Conservation (phyloP, 1,284 basidiomycete genomes). For the Leucoagaricus sp. region DNA sequence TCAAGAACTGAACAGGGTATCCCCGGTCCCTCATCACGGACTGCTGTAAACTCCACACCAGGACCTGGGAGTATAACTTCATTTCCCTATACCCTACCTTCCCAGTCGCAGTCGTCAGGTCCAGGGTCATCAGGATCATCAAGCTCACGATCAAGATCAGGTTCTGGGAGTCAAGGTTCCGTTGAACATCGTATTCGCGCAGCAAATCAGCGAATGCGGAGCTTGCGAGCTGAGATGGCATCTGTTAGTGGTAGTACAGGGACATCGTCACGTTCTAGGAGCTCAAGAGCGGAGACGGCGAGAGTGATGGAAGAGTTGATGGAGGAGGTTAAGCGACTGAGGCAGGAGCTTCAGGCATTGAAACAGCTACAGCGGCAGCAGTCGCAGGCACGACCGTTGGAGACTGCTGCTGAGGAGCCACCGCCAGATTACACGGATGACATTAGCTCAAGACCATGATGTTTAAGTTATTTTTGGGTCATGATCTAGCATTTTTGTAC, state of each 20-base stretch:
- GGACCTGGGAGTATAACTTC: neutral
- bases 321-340: slow-evolving; percentile 10
- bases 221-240: slow-evolving; percentile 6
- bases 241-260: neutral
- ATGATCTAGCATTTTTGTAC: too few relatives aligned
- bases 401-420: neutral
- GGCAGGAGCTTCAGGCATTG: slow-evolving; percentile 7
- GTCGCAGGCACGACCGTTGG: neutral
- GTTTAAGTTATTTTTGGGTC: too few relatives aligned
- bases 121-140: neutral
- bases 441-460: neutral
- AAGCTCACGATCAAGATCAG: neutral
- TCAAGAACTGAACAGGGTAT: neutral
- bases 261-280: neutral
- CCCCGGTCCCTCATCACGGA: neutral
- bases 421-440: neutral
- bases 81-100: neutral
- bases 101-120: neutral
- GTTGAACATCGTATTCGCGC: slow-evolving; percentile 6
- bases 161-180: neutral
- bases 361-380: neutral
- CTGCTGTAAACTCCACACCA: neutral
- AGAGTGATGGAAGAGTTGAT: slow-evolving; percentile 3
- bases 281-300: neutral
- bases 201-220: slow-evolving; percentile 6